Evolutionary conservation across 345 rosid species (phyloP).

Genomic region (Gossypium sturtianum): DNA sequence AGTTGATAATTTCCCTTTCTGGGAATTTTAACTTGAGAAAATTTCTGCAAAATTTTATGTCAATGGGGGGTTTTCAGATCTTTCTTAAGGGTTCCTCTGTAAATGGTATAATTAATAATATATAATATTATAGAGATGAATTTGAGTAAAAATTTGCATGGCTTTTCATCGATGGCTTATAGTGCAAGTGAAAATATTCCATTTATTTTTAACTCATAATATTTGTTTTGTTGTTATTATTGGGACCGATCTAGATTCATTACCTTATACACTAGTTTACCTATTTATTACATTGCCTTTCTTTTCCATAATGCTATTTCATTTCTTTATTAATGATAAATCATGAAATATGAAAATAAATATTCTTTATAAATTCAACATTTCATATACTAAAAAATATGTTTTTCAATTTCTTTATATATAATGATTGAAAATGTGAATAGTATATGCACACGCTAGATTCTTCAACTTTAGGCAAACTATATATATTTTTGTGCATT

Average conservation of each 20-base stretch:
- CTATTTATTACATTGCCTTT: neutral
- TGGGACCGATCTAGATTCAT: neutral
- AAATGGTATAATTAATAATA: conserved; percentile 11
- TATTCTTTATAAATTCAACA: no score
- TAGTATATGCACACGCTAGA: no score
- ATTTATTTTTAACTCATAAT: neutral
- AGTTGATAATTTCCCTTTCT: conserved; percentile 13
- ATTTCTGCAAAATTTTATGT: neutral
- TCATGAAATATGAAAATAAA: no score
- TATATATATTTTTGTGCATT: no score
- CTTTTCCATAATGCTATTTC: no score
- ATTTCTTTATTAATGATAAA: no score
- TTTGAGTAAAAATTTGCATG: conserved; percentile 22
- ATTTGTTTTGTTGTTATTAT: neutral
- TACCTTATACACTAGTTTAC: neutral
- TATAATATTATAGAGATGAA: conserved; percentile 6
- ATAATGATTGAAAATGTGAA: no score
- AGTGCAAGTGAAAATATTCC: conserved; percentile 16
- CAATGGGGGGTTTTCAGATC: conserved; percentile 13
- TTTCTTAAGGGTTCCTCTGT: conserved; percentile 25
- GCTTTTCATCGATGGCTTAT: conserved; percentile 5
- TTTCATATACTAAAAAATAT: no score
- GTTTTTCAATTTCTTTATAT: no score
- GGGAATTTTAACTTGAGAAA: conserved; percentile 5
- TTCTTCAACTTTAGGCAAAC: no score